These are phyloP conservation scores for Oemleria cerasiformis DNA, from an alignment of 306 rosid genomes.

Conservation along the genomic window DNA sequence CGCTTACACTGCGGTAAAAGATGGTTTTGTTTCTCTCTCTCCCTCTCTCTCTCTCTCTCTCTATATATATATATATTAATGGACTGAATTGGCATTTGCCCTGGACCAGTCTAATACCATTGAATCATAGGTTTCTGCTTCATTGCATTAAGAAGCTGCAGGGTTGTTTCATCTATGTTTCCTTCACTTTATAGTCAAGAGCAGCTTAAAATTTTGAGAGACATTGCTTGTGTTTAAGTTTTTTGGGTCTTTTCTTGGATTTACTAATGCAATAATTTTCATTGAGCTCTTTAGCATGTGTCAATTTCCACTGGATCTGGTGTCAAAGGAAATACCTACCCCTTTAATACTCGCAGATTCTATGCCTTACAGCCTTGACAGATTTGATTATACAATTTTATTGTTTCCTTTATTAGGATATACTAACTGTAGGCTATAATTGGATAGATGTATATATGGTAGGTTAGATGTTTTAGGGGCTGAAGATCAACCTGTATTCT, in stretches of 20 bases:
- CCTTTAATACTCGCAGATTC: too few species aligned
- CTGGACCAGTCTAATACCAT: not conserved
- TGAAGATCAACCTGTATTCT: too few species aligned
- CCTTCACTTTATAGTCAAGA: not conserved
- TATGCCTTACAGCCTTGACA: too few species aligned
- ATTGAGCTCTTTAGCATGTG: not conserved
- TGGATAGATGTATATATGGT: too few species aligned
- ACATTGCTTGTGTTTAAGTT: not conserved
- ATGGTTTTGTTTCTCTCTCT: too few species aligned
- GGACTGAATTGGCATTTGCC: not conserved
- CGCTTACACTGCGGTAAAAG: not conserved
- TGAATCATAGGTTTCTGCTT: not conserved
- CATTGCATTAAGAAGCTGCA: not conserved
- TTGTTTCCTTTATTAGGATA: too few species aligned
- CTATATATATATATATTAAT: not conserved
- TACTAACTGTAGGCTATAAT: too few species aligned
- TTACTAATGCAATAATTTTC: not conserved
- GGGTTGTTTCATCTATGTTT: constrained; percentile 1
- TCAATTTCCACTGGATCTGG: not conserved
- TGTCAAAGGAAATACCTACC: too few species aligned
- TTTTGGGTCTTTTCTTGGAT: not conserved
- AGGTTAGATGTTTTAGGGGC: too few species aligned
- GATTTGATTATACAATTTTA: too few species aligned
- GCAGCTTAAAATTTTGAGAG: not conserved
- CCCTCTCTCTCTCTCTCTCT: too few species aligned